Evolutionary conservation across 163 green algal genomes (phyloP).

Genomic region (Coccomyxa subellipsoidea): DNA sequence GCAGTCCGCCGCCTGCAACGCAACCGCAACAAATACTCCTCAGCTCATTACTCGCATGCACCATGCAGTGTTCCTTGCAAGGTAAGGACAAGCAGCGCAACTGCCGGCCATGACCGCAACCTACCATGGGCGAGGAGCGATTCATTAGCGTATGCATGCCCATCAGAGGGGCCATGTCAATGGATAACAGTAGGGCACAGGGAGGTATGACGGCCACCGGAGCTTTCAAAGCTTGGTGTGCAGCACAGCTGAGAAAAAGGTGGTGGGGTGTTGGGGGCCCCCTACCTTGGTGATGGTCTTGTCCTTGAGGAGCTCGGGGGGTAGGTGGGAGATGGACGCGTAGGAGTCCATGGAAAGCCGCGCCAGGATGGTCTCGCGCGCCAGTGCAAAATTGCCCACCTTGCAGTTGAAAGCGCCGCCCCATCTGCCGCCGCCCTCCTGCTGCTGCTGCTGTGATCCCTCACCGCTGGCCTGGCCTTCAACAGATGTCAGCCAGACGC

Average conservation of each 20-base stretch:
- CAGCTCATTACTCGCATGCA: not conserved
- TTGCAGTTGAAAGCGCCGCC: constrained; percentile 14
- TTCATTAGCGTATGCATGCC: too few species aligned
- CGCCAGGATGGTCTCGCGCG: not conserved
- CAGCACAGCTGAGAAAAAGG: too few species aligned
- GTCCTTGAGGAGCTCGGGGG: constrained; percentile 24
- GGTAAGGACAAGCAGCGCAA: too few species aligned
- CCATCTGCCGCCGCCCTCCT: not conserved
- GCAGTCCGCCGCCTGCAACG: constrained; percentile 17
- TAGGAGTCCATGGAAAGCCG: constrained; percentile 44
- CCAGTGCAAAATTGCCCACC: constrained; percentile 31
- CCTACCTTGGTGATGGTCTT: constrained; percentile 1
- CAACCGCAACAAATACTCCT: not conserved
- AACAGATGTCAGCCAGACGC: not conserved
- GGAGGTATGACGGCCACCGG: too few species aligned
- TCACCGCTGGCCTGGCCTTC: not conserved
- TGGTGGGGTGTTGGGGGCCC: not conserved
- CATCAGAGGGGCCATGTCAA: too few species aligned
- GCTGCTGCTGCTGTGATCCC: too few species aligned
- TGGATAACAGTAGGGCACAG: too few species aligned
- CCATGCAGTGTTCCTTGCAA: not conserved
- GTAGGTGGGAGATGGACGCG: constrained; percentile 62
- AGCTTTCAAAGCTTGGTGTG: not conserved
- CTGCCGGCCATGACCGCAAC: too few species aligned
- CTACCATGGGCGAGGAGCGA: too few species aligned